Evolutionary conservation across 2,329 filamentous ascomycete genomes (phyloP).

Genomic region (Pestalotiopsis sp.): DNA sequence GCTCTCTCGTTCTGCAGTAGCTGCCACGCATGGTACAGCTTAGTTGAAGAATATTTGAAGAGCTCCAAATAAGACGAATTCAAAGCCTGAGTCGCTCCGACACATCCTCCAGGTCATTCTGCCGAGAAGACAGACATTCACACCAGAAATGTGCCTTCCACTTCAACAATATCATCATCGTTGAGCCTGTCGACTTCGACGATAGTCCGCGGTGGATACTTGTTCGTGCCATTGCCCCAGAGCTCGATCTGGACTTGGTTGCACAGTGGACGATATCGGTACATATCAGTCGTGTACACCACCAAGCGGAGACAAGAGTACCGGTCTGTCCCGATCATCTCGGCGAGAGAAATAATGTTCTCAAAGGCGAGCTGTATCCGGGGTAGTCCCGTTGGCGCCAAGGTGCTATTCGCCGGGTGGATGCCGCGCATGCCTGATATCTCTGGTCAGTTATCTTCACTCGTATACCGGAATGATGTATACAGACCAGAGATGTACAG

Average conservation of each 20-base stretch:
- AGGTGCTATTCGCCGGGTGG: slow-evolving; percentile 28
- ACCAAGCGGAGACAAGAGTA: slow-evolving; percentile 22
- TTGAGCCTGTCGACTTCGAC: slow-evolving; percentile 33
- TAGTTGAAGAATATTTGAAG: too few relatives aligned
- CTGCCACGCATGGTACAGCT: too few relatives aligned
- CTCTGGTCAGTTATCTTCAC: neutral
- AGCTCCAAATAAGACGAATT: too few relatives aligned
- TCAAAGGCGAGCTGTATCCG: slow-evolving; percentile 31
- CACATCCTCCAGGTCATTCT: neutral
- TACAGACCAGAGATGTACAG: slow-evolving; percentile 29
- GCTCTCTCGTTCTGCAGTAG: too few relatives aligned
- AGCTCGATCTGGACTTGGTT: slow-evolving; percentile 31
- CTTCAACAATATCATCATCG: slow-evolving; percentile 32
- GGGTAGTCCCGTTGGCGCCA: slow-evolving; percentile 26
- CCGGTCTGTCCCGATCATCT: slow-evolving; percentile 26
- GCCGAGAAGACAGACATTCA: neutral
- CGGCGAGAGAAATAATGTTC: slow-evolving; percentile 31
- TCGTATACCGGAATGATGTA: neutral
- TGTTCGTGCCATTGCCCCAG: slow-evolving; percentile 28
- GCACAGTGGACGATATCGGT: slow-evolving; percentile 30
- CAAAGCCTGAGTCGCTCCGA: neutral
- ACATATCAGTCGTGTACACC: slow-evolving; percentile 35
- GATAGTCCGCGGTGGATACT: slow-evolving; percentile 30
- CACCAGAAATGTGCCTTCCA: slow-evolving; percentile 29
- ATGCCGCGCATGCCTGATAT: slow-evolving; percentile 32